Conservation (phyloP, 176 grass and related monocot species). For the Musa acuminata region DNA sequence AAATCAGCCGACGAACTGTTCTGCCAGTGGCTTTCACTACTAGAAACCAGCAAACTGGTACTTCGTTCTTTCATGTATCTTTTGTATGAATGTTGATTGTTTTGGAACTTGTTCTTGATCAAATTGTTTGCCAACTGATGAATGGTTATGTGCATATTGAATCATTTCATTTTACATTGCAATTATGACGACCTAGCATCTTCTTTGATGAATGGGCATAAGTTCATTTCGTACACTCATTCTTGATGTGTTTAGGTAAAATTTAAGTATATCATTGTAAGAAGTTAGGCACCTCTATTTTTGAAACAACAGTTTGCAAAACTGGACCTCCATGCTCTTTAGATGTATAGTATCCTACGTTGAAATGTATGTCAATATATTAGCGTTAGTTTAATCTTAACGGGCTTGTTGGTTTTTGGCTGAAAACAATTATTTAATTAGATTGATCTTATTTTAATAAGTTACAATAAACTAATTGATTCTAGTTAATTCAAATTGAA, state of each 20-base stretch:
- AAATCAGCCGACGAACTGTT: slow-evolving; percentile 52
- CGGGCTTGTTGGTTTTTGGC: too few relatives aligned
- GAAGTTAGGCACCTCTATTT: too few relatives aligned
- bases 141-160: too few relatives aligned
- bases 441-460: too few relatives aligned
- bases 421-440: too few relatives aligned
- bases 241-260: background rate
- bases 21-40: slow-evolving; percentile 65
- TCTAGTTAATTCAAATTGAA: too few relatives aligned
- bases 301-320: too few relatives aligned
- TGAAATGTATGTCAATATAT: too few relatives aligned
- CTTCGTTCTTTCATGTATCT: background rate
- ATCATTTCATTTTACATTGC: background rate
- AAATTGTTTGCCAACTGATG: background rate
- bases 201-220: background rate
- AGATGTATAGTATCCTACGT: too few relatives aligned
- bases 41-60: slow-evolving; percentile 52
- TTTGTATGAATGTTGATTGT: background rate
- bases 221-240: background rate
- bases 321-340: too few relatives aligned
- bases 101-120: background rate
- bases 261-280: background rate
- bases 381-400: too few relatives aligned
- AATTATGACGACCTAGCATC: background rate
- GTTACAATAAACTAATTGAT: too few relatives aligned